Evolutionary conservation across 2,329 filamentous ascomycete genomes (phyloP).

Genomic region (Fusarium stilboides): DNA sequence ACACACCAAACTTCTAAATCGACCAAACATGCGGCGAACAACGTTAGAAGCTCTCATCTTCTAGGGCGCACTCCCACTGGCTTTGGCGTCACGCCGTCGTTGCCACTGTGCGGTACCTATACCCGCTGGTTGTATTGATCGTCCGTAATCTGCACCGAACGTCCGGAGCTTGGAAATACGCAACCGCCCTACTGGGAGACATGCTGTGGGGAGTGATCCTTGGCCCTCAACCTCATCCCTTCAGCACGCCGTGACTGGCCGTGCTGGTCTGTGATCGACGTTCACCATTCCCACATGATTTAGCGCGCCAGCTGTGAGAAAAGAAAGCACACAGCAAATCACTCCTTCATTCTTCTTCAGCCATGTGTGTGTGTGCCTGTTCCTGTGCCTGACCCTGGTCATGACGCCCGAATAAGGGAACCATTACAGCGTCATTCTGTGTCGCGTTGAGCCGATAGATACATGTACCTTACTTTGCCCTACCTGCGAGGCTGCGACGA

Average conservation of each 20-base stretch:
- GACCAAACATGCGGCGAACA: constrained; percentile 29
- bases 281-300: constrained; percentile 26
- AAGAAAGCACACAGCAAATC: constrained; percentile 13
- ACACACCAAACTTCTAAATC: constrained; percentile 38
- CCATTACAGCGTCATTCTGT: constrained; percentile 33
- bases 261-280: constrained; percentile 28
- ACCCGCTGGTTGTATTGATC: constrained; percentile 21
- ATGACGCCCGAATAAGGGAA: constrained; percentile 23
- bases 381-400: constrained; percentile 20
- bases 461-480: constrained; percentile 25
- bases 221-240: constrained; percentile 17
- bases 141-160: constrained; percentile 29
- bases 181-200: constrained; percentile 32
- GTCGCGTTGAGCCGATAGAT: constrained; percentile 36
- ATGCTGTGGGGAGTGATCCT: constrained; percentile 8
- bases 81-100: constrained; percentile 28
- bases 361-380: constrained; percentile 17
- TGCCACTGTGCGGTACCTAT: constrained; percentile 15
- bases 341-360: constrained; percentile 24
- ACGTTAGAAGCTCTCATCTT: constrained; percentile 24
- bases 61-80: constrained; percentile 24
- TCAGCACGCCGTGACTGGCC: constrained; percentile 29
- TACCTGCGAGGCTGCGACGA: constrained; percentile 15
- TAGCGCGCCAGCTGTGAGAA: constrained; percentile 24
- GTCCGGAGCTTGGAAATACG: constrained; percentile 22